Conservation (phyloP, 768 basidiomycete species). For the Naganishia vishniacii region DNA sequence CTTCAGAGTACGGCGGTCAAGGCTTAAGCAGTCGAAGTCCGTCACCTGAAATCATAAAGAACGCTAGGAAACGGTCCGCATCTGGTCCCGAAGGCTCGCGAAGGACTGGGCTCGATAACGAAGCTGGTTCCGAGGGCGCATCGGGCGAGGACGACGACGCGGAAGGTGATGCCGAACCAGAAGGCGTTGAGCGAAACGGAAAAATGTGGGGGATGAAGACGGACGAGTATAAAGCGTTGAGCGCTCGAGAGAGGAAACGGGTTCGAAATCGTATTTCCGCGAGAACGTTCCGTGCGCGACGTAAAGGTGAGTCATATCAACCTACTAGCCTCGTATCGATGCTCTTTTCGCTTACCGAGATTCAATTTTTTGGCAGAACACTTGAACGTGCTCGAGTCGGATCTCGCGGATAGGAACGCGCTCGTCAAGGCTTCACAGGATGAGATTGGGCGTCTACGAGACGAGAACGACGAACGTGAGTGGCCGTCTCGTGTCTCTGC, state of each 20-base stretch:
- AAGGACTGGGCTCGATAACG: neutral
- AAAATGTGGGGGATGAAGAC: constrained; percentile 49
- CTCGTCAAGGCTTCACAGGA: constrained; percentile 20
- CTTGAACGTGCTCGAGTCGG: constrained; percentile 11
- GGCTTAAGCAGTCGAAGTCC: neutral
- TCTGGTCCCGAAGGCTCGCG: neutral
- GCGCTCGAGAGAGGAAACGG: constrained; percentile 44
- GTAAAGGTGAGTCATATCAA: constrained; percentile 39
- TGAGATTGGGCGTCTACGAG: constrained; percentile 19
- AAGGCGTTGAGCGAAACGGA: constrained; percentile 45
- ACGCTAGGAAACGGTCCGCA: neutral
- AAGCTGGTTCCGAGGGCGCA: constrained; percentile 26
- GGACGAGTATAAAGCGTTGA: constrained; percentile 40
- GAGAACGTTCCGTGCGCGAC: constrained; percentile 45
- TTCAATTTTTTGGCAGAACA: neutral
- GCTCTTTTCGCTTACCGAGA: neutral
- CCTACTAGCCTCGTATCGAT: neutral
- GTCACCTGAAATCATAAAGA: neutral
- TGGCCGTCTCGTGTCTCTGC: too few species aligned
- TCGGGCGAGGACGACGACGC: constrained; percentile 35
- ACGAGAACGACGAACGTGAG: constrained; percentile 23
- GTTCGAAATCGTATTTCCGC: constrained; percentile 47
- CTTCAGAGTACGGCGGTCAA: constrained; percentile 13
- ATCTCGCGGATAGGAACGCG: constrained; percentile 16
- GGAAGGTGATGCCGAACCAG: constrained; percentile 37